Evolutionary conservation across 352 stramenopile species (phyloP).

Genomic region (Peronospora tabacina): DNA sequence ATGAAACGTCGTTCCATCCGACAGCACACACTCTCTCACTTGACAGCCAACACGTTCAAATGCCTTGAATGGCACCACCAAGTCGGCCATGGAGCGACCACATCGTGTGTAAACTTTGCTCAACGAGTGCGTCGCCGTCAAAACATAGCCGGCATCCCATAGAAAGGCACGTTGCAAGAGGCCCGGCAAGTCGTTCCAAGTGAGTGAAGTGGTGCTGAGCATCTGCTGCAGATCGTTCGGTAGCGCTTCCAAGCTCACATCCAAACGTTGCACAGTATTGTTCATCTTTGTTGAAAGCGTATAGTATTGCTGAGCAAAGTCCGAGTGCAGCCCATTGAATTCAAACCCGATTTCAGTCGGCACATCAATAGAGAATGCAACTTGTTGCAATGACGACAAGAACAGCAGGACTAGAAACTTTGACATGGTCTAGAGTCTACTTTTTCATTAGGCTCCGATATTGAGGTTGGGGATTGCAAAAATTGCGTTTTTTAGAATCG

Average conservation of each 20-base stretch:
- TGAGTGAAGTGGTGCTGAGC: slow-evolving; percentile 33
- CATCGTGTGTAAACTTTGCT: slow-evolving; percentile 54
- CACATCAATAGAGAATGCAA: slow-evolving; percentile 17
- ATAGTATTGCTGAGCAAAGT: slow-evolving; percentile 68
- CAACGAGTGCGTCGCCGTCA: slow-evolving; percentile 30
- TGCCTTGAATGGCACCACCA: slow-evolving; percentile 48
- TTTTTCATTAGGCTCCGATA: too few species aligned
- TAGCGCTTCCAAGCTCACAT: slow-evolving; percentile 19
- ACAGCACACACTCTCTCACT: slow-evolving; percentile 15
- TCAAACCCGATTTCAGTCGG: slow-evolving; percentile 39
- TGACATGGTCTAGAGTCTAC: slow-evolving; percentile 2
- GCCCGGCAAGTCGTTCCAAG: slow-evolving; percentile 41
- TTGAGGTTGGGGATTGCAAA: too few species aligned
- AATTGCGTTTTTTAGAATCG: too few species aligned
- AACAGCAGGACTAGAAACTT: slow-evolving; percentile 4
- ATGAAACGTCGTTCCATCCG: slow-evolving; percentile 29
- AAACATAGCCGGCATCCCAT: slow-evolving; percentile 59
- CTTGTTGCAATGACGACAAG: background rate
- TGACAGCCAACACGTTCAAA: slow-evolving; percentile 47
- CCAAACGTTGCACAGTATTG: slow-evolving; percentile 23
- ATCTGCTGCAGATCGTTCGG: slow-evolving; percentile 24
- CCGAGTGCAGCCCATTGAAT: slow-evolving; percentile 51
- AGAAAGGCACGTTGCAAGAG: slow-evolving; percentile 57
- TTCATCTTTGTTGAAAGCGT: slow-evolving; percentile 33
- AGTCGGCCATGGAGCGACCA: slow-evolving; percentile 55